These are phyloP conservation scores for Auriculariales sp. DNA, from an alignment of 768 basidiomycete genomes.

Conservation along the genomic window DNA sequence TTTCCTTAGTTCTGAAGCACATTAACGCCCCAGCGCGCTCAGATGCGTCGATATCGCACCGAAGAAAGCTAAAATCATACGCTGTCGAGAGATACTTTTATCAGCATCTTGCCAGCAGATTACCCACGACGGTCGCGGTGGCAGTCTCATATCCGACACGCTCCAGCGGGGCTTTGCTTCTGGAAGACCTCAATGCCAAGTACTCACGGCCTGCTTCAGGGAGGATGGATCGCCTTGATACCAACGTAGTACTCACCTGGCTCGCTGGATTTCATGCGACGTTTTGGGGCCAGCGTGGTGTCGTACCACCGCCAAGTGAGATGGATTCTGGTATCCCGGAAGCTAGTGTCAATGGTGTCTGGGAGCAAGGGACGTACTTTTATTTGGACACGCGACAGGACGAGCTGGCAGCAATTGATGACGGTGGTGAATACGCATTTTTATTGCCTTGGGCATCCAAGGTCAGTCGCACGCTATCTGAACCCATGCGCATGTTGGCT, in stretches of 20 bases:
- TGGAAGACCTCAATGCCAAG: slow-evolving; percentile 1
- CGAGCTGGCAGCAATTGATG: background rate
- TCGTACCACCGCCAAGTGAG: background rate
- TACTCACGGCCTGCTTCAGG: slow-evolving; percentile 1
- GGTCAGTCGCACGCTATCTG: background rate
- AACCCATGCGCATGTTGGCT: background rate
- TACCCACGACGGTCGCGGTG: background rate
- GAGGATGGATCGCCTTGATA: background rate
- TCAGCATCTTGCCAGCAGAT: background rate
- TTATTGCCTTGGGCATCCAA: slow-evolving; percentile 2
- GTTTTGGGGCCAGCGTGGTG: background rate
- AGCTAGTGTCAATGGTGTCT: background rate
- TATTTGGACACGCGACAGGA: slow-evolving; percentile 6
- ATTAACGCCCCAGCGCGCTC: background rate
- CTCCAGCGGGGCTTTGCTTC: background rate
- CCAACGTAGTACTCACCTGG: slow-evolving; percentile 1
- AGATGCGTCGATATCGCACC: background rate
- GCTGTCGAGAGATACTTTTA: slow-evolving; percentile 4
- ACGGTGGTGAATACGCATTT: background rate
- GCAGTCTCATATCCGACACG: background rate
- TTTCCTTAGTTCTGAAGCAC: slow-evolving; percentile 1
- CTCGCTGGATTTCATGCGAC: slow-evolving; percentile 4
- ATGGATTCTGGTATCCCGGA: background rate
- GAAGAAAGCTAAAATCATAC: slow-evolving; percentile 2
- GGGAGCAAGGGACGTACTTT: slow-evolving; percentile 5